These are phyloP conservation scores for Microcyclosporella mali DNA, from an alignment of 2,329 filamentous ascomycete species.

Conservation along the genomic window DNA sequence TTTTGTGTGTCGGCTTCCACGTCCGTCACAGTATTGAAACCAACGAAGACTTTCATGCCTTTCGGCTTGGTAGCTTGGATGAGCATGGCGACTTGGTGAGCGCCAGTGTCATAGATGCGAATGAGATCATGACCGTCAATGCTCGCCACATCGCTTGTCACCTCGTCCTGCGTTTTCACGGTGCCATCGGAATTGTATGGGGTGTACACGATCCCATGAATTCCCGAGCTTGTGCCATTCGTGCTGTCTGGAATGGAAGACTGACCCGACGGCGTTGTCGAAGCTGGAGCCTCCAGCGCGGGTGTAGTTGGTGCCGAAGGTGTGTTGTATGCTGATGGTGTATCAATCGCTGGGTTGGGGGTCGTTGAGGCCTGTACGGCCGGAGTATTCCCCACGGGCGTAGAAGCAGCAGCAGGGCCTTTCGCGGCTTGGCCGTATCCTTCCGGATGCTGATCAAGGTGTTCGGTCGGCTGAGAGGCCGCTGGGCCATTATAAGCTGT, in stretches of 20 bases:
- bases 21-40: slow-evolving; percentile 60
- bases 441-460: not conserved
- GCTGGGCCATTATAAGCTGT: slow-evolving; percentile 9
- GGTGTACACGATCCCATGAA: slow-evolving; percentile 52
- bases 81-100: slow-evolving; percentile 62
- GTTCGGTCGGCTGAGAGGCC: not conserved
- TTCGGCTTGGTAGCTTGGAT: slow-evolving; percentile 58
- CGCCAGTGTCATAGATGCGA: slow-evolving; percentile 76
- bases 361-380: slow-evolving; percentile 6
- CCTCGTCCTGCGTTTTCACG: slow-evolving; percentile 62
- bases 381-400: too few species aligned
- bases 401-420: not conserved
- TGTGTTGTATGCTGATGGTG: not conserved
- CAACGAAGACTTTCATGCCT: slow-evolving; percentile 66
- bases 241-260: too few species aligned
- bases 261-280: too few species aligned
- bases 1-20: slow-evolving; percentile 53
- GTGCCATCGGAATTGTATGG: slow-evolving; percentile 51
- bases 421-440: not conserved
- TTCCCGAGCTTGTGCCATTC: slow-evolving; percentile 5
- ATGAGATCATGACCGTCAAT: slow-evolving; percentile 57
- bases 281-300: not conserved
- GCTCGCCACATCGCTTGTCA: slow-evolving; percentile 58
- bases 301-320: slow-evolving; percentile 8
- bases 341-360: slow-evolving; percentile 4